Conservation (phyloP, 192 early-diverging fungal species). For the Entophlyctis luteolus region DNA sequence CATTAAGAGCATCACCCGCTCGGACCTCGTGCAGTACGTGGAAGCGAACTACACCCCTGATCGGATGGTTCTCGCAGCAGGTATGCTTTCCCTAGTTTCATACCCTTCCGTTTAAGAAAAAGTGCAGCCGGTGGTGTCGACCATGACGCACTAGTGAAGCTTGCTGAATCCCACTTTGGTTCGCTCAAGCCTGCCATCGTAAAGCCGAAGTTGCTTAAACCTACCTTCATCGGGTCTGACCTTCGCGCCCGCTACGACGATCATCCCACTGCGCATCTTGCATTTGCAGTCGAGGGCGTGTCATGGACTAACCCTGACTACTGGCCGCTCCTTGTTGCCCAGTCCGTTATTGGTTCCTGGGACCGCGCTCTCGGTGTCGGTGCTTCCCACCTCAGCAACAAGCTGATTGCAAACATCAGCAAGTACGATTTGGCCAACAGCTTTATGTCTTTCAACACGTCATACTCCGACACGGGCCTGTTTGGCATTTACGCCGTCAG, state of each 20-base stretch:
- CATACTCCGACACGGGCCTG: constrained; percentile 95
- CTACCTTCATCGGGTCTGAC: constrained; percentile 87
- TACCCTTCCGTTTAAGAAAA: background rate
- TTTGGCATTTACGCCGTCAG: constrained; percentile 93
- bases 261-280: constrained; percentile 90
- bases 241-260: constrained; percentile 83
- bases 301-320: constrained; percentile 94
- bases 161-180: constrained; percentile 94
- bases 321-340: constrained; percentile 91
- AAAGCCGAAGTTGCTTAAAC: constrained; percentile 45
- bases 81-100: background rate
- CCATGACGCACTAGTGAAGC: constrained; percentile 86
- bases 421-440: constrained; percentile 87
- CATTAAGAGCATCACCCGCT: constrained; percentile 82
- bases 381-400: constrained; percentile 83
- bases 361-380: constrained; percentile 89
- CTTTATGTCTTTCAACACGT: constrained; percentile 99
- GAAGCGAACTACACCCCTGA: constrained; percentile 92
- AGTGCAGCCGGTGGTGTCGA: constrained; percentile 77
- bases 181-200: constrained; percentile 59
- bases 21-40: constrained; percentile 86
- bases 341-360: constrained; percentile 95
- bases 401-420: constrained; percentile 77
- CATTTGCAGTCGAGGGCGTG: constrained; percentile 92
- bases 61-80: constrained; percentile 91